Conservation (phyloP, 371 early-diverging fungal genomes). For the Amoeboaphelidium occidentale region DNA sequence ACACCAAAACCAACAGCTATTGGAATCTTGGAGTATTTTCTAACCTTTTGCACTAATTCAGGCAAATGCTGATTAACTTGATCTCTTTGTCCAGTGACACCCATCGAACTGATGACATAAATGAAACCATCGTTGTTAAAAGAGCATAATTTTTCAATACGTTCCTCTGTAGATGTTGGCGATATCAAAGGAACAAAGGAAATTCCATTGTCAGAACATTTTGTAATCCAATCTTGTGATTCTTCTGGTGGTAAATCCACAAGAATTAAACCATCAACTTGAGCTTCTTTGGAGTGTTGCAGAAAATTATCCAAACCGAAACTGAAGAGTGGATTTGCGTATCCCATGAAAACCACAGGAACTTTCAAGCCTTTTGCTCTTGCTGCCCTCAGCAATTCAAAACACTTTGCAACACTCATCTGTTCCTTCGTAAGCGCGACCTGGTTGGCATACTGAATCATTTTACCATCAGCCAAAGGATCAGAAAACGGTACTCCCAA, state of each 20-base stretch:
- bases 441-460: conserved; percentile 69
- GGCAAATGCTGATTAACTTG: conserved; percentile 42
- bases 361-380: conserved; percentile 53
- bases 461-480: conserved; percentile 89
- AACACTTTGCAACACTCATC: conserved; percentile 48
- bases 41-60: conserved; percentile 40
- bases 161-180: conserved; percentile 60
- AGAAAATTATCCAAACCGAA: conserved; percentile 70
- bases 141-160: conserved; percentile 52
- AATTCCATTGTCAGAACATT: conserved; percentile 37
- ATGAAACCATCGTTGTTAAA: conserved; percentile 68
- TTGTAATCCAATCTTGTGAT: conserved; percentile 47
- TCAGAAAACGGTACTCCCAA: conserved; percentile 93
- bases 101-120: conserved; percentile 76
- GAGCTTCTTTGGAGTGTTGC: conserved; percentile 47
- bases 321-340: conserved; percentile 81
- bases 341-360: conserved; percentile 91
- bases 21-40: conserved; percentile 42
- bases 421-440: conserved; percentile 30
- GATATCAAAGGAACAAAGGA: conserved; percentile 84
- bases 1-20: conserved; percentile 95
- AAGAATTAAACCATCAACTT: conserved; percentile 84
- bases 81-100: conserved; percentile 62
- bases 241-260: conserved; percentile 95
- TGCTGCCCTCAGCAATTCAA: conserved; percentile 51